phyloP scores from a whole-genome alignment of 495 filamentous ascomycete species.

The Evernia prunastri region DNA sequence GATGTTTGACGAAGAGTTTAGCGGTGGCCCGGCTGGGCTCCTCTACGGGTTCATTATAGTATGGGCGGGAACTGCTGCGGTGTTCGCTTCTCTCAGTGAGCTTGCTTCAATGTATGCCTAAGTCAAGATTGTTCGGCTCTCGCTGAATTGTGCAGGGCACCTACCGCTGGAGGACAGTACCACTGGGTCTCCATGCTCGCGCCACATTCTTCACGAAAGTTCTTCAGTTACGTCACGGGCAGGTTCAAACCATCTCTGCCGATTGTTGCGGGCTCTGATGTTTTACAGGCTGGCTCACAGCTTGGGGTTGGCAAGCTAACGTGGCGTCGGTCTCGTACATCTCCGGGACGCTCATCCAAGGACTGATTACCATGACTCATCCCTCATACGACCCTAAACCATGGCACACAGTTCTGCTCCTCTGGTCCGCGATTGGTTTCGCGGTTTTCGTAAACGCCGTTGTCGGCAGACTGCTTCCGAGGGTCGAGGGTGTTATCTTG shows the following conservation, averaged over 20 bases:
- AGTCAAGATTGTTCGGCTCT: not conserved
- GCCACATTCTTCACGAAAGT: constrained; percentile 31
- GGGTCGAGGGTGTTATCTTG: constrained; percentile 41
- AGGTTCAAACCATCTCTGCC: not conserved
- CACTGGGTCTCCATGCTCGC: constrained; percentile 47
- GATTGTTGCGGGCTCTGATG: not conserved
- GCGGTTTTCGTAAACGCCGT: constrained; percentile 38
- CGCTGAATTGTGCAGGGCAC: constrained; percentile 25
- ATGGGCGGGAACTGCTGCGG: constrained; percentile 37
- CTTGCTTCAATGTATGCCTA: constrained; percentile 36
- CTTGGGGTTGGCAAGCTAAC: constrained; percentile 41
- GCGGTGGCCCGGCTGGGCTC: constrained; percentile 47
- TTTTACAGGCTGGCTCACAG: constrained; percentile 38
- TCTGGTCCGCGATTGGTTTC: constrained; percentile 37
- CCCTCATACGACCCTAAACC: constrained; percentile 31
- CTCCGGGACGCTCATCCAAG: constrained; percentile 38
- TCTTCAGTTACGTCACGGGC: constrained; percentile 42
- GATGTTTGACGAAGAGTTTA: not conserved
- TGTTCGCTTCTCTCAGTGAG: constrained; percentile 35
- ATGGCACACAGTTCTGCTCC: constrained; percentile 41
- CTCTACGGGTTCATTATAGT: constrained; percentile 48
- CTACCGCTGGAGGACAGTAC: constrained; percentile 45
- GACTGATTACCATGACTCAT: constrained; percentile 33
- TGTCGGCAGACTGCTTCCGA: constrained; percentile 36
- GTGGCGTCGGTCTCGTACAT: constrained; percentile 36